Evolutionary conservation across 352 stramenopile species (phyloP), one percentile per base, ranked within the genome.

Genomic region (Phytophthora meadii): DNA sequence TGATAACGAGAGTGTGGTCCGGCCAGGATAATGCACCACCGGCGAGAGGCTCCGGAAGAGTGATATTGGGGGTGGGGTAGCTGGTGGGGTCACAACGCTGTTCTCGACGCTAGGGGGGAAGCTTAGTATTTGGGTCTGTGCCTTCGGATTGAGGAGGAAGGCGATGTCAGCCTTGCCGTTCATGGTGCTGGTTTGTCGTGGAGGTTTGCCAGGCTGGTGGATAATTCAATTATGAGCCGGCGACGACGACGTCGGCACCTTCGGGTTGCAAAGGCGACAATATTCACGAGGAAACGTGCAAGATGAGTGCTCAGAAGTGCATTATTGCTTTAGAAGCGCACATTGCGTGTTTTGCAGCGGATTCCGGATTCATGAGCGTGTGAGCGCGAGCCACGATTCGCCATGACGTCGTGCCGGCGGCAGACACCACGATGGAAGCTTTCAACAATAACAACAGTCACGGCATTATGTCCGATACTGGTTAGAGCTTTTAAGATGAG

Each of bases 101-200:
- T 51, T 17, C 27, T 55, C 32, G 24, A 56, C 32, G 44, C 40
- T 39, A 8, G 59, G 10, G 11, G 47, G 51, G 12, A 11, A 63
- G 37, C 19, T 48, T 5, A 52, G 7, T 34, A 61, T 54, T 34
- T 60, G 48, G 5, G 36, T 28, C 14, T 57, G 50, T 8, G 51
- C 52, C 34, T 63, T 68, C 27, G 70, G 70, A 37, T 78, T 78
- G 44, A 78, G 70, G 55, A 78, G 67, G 61, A 76, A 78, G 45
- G 66, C 70, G 70, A 78, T 78, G 65, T 78, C 66, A 50, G 70
- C 58, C 55, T 78, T 78, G 55, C 47, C 55, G 62, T 68, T 70
- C 70, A 78, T 78, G 25, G 42, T 30, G 6, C 6, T 50, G 22
- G 22, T 51, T 37, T 37, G 6, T 41, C 2, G 36, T 8, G 30